A percentile compares a stretch with the other conserved stretches of the same genome.
Conservation (phyloP, 129 eudicot genomes). For the Artemisia argyi region DNA sequence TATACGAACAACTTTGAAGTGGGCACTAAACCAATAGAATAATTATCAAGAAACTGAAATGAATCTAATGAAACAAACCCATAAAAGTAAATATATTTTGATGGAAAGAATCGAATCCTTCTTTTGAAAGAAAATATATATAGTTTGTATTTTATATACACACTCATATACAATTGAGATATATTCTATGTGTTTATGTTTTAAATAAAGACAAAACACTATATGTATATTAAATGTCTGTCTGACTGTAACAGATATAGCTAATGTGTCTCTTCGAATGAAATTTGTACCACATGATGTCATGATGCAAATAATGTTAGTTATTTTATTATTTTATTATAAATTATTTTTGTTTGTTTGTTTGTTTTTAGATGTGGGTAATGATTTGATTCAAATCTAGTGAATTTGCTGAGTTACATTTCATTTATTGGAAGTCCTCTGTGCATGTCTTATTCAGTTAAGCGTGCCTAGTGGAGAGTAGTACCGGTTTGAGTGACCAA, state of each 20-base stretch:
- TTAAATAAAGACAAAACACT: constrained; percentile 24
- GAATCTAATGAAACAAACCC: constrained; percentile 21
- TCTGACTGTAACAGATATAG: constrained; percentile 33
- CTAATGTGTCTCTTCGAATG: constrained; percentile 29
- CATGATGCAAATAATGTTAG: constrained; percentile 12
- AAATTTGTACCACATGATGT: constrained; percentile 30
- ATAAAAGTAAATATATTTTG: constrained; percentile 18
- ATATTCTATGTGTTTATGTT: constrained; percentile 17
- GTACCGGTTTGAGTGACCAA: no score
- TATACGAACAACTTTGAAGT: not conserved
- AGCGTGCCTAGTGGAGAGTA: no score
- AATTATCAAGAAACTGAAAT: constrained; percentile 14
- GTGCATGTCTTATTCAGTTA: no score
- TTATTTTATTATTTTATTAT: not conserved
- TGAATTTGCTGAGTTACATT: no score
- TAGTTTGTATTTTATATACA: constrained; percentile 10
- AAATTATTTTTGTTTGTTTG: not conserved
- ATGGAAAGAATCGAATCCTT: constrained; percentile 37
- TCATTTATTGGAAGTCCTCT: no score
- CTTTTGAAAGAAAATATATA: constrained; percentile 18
- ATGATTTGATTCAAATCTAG: no score
- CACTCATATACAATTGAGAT: constrained; percentile 13
- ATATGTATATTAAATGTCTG: constrained; percentile 24
- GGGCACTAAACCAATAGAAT: not conserved
- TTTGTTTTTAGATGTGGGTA: no score